Percentiles rank a stretch among this genome's conserved stretches.
Conservation (phyloP, 495 filamentous ascomycete genomes). For the Hyaloscypha finlandica region DNA sequence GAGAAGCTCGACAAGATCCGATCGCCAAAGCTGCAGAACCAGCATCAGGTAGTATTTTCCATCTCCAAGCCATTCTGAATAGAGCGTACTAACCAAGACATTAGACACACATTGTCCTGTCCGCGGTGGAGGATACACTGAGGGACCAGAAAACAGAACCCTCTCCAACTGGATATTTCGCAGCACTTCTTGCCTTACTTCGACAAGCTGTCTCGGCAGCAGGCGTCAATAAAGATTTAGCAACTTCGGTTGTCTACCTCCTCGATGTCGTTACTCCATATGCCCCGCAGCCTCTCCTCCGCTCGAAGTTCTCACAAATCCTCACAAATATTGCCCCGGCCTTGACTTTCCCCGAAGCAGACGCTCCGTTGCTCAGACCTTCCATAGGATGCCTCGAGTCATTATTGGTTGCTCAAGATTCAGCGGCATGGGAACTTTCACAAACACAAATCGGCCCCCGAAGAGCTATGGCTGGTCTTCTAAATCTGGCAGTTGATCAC, state of each 20-base stretch:
- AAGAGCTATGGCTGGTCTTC: constrained; percentile 81
- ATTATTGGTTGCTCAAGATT: constrained; percentile 84
- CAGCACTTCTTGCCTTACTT: constrained; percentile 89
- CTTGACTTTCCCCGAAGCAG: constrained; percentile 75
- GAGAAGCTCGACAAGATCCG: constrained; percentile 96
- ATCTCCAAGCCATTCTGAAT: constrained; percentile 5
- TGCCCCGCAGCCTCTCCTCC: constrained; percentile 80
- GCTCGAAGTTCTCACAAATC: constrained; percentile 92
- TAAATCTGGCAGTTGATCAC: constrained; percentile 81
- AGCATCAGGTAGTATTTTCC: constrained; percentile 71
- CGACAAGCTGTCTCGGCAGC: constrained; percentile 67
- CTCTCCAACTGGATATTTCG: constrained; percentile 89
- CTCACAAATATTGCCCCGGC: constrained; percentile 82
- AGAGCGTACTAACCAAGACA: constrained; percentile 11
- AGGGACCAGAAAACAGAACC: constrained; percentile 79
- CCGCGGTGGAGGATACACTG: constrained; percentile 89
- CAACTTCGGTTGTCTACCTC: constrained; percentile 89
- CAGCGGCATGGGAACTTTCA: constrained; percentile 80
- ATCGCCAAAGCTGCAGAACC: constrained; percentile 92
- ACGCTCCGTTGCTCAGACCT: constrained; percentile 81
- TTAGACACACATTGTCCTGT: constrained; percentile 84
- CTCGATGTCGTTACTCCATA: constrained; percentile 86
- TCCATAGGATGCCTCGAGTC: constrained; percentile 94
- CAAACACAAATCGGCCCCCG: constrained; percentile 85
- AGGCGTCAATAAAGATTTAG: constrained; percentile 78